A percentile compares a stretch with the other conserved stretches of the same genome.
phyloP scores from a whole-genome alignment of 2,329 filamentous ascomycete genomes.

The Microdochium trichocladiopsis region DNA sequence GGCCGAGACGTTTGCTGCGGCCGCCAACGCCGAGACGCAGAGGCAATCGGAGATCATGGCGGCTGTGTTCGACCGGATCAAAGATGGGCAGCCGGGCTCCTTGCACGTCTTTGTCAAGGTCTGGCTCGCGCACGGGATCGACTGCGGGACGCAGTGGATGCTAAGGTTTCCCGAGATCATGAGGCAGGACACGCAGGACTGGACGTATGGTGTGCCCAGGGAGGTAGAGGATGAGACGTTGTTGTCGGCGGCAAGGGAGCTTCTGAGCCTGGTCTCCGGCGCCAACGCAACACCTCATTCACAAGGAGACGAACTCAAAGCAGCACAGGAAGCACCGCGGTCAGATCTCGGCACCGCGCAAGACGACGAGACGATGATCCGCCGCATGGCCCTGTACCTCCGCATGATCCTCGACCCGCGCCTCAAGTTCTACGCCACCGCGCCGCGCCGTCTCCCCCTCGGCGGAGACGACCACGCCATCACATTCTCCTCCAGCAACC shows the following conservation, averaged over 20 bases:
- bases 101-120: constrained; percentile 1
- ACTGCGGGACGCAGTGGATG: constrained; percentile 9
- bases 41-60: neutral
- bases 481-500: constrained; percentile 6
- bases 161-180: constrained; percentile 5
- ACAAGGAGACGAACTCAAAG: too few relatives aligned
- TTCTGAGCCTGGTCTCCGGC: neutral
- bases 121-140: constrained; percentile 7
- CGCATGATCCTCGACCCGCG: constrained; percentile 7
- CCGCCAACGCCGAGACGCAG: neutral
- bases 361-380: constrained; percentile 1
- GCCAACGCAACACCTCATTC: too few relatives aligned
- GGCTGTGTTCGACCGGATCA: neutral
- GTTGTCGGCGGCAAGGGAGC: neutral
- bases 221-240: neutral
- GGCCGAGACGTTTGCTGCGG: neutral
- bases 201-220: neutral
- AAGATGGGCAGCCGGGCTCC: neutral
- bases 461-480: constrained; percentile 3
- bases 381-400: neutral
- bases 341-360: too few relatives aligned
- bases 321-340: too few relatives aligned
- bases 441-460: constrained; percentile 8
- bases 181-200: neutral
- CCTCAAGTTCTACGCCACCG: constrained; percentile 4